phyloP scores from a whole-genome alignment of 192 early-diverging fungal species.

The Jimgerdemannia lactiflua region DNA sequence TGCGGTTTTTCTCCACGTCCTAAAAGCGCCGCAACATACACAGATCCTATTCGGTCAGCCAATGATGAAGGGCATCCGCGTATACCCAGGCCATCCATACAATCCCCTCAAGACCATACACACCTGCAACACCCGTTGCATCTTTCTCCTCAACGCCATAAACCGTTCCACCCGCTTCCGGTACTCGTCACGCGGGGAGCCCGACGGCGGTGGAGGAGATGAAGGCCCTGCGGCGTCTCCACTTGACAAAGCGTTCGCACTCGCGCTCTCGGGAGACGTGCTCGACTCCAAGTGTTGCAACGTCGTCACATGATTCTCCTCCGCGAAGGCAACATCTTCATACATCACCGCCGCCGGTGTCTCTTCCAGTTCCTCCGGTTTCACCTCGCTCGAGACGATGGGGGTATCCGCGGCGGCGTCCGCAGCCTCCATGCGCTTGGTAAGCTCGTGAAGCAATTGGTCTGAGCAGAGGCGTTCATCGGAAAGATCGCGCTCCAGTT shows the following conservation, averaged over 20 bases:
- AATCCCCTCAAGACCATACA: neutral
- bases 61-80: neutral
- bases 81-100: conserved; percentile 19
- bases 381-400: neutral
- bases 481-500: neutral
- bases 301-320: no score
- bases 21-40: conserved; percentile 1
- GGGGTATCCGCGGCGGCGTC: neutral
- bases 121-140: no score
- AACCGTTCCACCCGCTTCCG: no score
- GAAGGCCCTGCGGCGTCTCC: no score
- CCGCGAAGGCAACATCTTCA: no score
- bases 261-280: no score
- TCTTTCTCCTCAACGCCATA: no score
- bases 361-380: neutral
- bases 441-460: neutral
- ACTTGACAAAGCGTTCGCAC: no score
- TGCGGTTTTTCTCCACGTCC: conserved; percentile 6
- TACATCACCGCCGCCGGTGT: no score
- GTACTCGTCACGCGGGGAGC: no score
- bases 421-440: neutral
- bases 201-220: no score
- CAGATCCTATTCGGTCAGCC: neutral
- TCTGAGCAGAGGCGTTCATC: neutral
- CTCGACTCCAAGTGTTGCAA: no score